Conservation (phyloP, 495 filamentous ascomycete genomes). For the Massariosphaeria phaeospora region DNA sequence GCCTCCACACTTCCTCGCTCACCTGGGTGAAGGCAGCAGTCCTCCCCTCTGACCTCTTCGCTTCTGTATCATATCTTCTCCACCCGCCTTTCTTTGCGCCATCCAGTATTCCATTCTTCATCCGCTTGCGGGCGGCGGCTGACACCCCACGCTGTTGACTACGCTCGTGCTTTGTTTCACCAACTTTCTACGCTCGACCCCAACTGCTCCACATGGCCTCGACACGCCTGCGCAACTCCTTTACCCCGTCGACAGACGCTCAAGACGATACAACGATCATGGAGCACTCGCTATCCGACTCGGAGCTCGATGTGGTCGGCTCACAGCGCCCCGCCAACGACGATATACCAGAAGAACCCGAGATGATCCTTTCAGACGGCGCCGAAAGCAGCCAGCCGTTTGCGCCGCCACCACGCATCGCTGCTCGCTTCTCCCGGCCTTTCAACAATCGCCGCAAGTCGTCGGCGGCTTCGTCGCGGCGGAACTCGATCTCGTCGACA, state of each 20-base stretch:
- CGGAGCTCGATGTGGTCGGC: constrained; percentile 19
- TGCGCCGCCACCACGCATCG: constrained; percentile 75
- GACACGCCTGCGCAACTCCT: constrained; percentile 13
- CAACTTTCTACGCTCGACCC: background rate
- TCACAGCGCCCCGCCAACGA: constrained; percentile 23
- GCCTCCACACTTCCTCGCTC: background rate
- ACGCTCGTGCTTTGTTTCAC: constrained; percentile 29
- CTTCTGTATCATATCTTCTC: constrained; percentile 25
- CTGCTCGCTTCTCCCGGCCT: constrained; percentile 76
- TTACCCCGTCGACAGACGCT: background rate
- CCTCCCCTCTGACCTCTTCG: constrained; percentile 19
- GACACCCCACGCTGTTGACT: background rate
- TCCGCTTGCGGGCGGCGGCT: constrained; percentile 23
- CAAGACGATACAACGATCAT: constrained; percentile 4
- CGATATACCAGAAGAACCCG: constrained; percentile 37
- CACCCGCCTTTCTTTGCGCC: constrained; percentile 23
- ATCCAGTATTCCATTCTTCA: constrained; percentile 6
- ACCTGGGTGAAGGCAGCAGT: too few relatives aligned
- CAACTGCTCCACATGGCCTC: constrained; percentile 2
- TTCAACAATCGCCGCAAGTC: constrained; percentile 67
- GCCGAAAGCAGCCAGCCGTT: constrained; percentile 38
- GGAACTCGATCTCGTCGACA: constrained; percentile 82
- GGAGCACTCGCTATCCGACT: constrained; percentile 20
- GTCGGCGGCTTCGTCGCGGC: constrained; percentile 79
- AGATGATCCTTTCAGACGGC: constrained; percentile 35